phyloP scores from a whole-genome alignment of 106 monocot species.

The Dendrobium nobile region DNA sequence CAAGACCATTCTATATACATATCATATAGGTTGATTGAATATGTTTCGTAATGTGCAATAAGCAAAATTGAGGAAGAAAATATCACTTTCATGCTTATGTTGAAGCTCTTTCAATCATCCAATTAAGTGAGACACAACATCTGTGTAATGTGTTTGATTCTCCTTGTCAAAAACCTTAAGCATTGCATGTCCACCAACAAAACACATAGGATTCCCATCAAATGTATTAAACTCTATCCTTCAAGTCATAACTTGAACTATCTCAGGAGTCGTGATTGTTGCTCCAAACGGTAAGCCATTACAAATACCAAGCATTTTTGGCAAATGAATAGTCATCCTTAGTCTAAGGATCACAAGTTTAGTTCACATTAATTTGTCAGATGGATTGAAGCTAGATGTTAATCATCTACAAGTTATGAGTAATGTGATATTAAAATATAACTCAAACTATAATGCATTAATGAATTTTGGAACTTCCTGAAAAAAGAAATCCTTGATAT shows the following conservation, averaged over 20 bases:
- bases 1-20: too few relatives aligned
- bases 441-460: background rate
- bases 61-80: background rate
- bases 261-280: constrained; percentile 87
- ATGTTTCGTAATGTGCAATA: background rate
- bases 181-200: constrained; percentile 25
- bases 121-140: constrained; percentile 69
- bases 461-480: background rate
- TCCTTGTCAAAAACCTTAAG: too few relatives aligned
- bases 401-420: too few relatives aligned
- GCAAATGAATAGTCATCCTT: background rate
- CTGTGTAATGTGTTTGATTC: constrained; percentile 75
- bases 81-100: constrained; percentile 74
- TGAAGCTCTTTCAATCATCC: constrained; percentile 62
- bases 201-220: constrained; percentile 93
- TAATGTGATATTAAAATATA: background rate
- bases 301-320: constrained; percentile 59
- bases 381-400: too few relatives aligned
- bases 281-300: constrained; percentile 94
- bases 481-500: background rate
- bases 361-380: background rate
- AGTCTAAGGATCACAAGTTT: background rate
- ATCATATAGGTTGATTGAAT: too few relatives aligned
- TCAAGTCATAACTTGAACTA: constrained; percentile 74
- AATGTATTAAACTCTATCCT: constrained; percentile 92